A percentile compares a stretch with the other conserved stretches of the same genome.
Evolutionary conservation across 2,329 filamentous ascomycete species (phyloP).

Genomic region (Tolypocladium cylindrosporum): DNA sequence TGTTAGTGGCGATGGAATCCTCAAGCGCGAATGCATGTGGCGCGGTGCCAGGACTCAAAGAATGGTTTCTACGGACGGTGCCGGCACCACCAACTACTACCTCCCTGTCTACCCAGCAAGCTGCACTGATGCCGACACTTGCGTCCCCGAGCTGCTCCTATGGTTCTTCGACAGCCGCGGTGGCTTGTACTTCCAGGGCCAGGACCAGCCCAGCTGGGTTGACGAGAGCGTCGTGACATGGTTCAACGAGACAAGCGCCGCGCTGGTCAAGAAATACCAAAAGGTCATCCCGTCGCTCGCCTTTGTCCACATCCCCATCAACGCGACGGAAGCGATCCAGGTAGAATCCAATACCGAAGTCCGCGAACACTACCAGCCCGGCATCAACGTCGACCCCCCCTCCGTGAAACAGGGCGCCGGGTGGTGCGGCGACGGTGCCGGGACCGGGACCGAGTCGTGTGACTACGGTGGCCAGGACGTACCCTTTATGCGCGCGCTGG

Average conservation of each 20-base stretch:
- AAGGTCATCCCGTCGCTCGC: slow-evolving; percentile 32
- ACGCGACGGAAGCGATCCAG: slow-evolving; percentile 30
- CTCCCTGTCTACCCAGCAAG: slow-evolving; percentile 30
- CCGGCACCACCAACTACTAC: slow-evolving; percentile 37
- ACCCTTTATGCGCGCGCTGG: slow-evolving; percentile 53
- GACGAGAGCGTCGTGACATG: slow-evolving; percentile 32
- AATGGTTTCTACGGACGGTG: slow-evolving; percentile 26
- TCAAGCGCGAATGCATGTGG: slow-evolving; percentile 29
- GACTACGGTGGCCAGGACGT: slow-evolving; percentile 40
- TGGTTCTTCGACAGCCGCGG: slow-evolving; percentile 69
- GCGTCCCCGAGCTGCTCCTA: slow-evolving; percentile 37
- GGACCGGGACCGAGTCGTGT: slow-evolving; percentile 20
- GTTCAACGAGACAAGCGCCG: slow-evolving; percentile 25
- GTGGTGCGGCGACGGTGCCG: slow-evolving; percentile 30
- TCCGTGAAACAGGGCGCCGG: slow-evolving; percentile 31
- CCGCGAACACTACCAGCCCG: slow-evolving; percentile 27
- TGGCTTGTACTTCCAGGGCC: slow-evolving; percentile 37
- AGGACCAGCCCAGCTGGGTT: slow-evolving; percentile 34
- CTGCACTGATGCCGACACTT: slow-evolving; percentile 18
- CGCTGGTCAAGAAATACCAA: slow-evolving; percentile 11
- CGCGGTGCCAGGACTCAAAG: slow-evolving; percentile 26
- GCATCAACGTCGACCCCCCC: slow-evolving; percentile 33
- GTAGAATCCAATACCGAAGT: slow-evolving; percentile 15
- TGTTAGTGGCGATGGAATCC: slow-evolving; percentile 36
- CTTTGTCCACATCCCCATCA: slow-evolving; percentile 39